Evolutionary conservation across 495 filamentous ascomycete species (phyloP).

Genomic region (Penicillium chermesinum): DNA sequence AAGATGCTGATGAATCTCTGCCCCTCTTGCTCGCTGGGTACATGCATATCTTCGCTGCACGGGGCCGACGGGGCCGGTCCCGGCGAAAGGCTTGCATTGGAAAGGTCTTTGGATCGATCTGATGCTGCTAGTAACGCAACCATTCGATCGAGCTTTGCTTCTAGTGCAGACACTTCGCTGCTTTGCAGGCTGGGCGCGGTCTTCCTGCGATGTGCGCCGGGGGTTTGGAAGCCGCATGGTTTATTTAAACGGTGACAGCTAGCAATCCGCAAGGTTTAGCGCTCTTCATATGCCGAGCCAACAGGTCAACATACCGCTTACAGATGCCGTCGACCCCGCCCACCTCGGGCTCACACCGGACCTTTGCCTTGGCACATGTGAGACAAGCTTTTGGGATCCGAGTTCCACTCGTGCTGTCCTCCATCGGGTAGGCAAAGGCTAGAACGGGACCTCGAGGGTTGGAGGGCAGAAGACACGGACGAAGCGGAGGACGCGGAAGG

Average conservation of each 20-base stretch:
- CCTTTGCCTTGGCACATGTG: conserved; percentile 27
- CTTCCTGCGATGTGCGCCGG: conserved; percentile 17
- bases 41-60: background rate
- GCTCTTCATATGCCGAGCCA: background rate
- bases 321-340: conserved; percentile 14
- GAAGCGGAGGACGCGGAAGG: too few species aligned
- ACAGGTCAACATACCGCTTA: conserved; percentile 14
- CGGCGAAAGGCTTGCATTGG: conserved; percentile 2
- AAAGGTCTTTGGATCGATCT: conserved; percentile 3
- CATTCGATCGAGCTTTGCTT: conserved; percentile 23
- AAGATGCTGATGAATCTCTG: conserved; percentile 12
- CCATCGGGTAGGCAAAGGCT: too few species aligned
- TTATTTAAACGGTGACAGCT: conserved; percentile 24
- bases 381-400: conserved; percentile 22
- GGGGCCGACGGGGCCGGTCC: background rate
- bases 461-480: too few species aligned
- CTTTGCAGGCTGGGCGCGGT: conserved; percentile 8
- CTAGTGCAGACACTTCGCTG: conserved; percentile 17
- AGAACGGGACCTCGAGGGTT: too few species aligned
- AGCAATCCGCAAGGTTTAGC: too few species aligned
- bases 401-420: background rate
- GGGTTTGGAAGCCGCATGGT: conserved; percentile 19
- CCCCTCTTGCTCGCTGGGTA: conserved; percentile 3
- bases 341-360: conserved; percentile 19
- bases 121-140: conserved; percentile 20